Conservation (phyloP, 495 filamentous ascomycete genomes). For the Neurospora sp. region DNA sequence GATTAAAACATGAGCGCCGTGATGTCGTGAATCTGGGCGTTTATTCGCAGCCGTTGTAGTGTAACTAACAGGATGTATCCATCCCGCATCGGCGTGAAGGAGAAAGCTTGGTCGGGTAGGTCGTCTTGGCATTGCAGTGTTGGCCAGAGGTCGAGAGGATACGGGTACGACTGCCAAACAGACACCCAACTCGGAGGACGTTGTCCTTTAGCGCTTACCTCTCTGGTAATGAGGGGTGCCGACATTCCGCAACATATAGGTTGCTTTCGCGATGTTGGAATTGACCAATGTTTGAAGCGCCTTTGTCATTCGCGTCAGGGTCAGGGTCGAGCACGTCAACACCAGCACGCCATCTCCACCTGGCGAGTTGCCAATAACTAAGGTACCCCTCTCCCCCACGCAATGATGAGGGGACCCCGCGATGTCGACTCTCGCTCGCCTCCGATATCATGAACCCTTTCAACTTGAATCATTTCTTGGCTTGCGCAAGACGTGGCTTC, state of each 20-base stretch:
- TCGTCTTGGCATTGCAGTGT: background rate
- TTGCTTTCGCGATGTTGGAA: background rate
- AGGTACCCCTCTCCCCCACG: background rate
- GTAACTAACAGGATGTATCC: background rate
- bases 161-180: background rate
- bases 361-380: background rate
- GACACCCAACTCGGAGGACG: no score
- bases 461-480: background rate
- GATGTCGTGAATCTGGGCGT: background rate
- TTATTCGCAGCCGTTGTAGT: background rate
- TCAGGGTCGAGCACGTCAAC: slow-evolving; percentile 10
- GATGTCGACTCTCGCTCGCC: background rate
- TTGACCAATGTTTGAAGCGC: slow-evolving; percentile 1
- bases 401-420: background rate
- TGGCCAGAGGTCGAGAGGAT: background rate
- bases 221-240: background rate
- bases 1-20: background rate
- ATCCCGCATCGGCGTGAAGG: background rate
- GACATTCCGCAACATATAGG: background rate
- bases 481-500: background rate
- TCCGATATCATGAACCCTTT: background rate
- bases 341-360: slow-evolving; percentile 13
- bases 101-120: background rate
- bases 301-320: slow-evolving; percentile 9
- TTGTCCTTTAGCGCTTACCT: background rate